Conservation (phyloP, 805 yeast genomes). For the Saccharomycopsis sp. region DNA sequence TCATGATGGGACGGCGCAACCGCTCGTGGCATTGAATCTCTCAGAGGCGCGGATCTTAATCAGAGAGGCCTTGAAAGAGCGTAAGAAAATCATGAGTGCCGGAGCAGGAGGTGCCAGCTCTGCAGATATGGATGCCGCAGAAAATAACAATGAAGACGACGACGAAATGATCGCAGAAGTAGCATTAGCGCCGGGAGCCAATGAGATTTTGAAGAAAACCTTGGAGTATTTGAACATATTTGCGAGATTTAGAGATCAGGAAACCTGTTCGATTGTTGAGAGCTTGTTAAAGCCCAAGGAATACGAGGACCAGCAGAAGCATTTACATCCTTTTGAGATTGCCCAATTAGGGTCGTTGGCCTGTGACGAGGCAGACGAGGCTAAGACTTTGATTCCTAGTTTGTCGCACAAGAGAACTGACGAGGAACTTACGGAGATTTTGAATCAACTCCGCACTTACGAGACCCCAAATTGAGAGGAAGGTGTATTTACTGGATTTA, state of each 20-base stretch:
- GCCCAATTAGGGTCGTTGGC: conserved; percentile 85
- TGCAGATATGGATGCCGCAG: conserved; percentile 28
- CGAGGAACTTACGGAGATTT: conserved; percentile 76
- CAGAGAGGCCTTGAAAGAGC: conserved; percentile 80
- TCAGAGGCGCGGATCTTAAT: conserved; percentile 87
- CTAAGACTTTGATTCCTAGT: conserved; percentile 89
- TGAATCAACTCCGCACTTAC: conserved; percentile 76
- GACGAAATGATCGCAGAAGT: conserved; percentile 33
- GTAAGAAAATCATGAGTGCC: conserved; percentile 45
- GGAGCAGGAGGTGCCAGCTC: conserved; percentile 32
- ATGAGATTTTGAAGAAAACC: conserved; percentile 86
- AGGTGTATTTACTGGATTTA: neutral
- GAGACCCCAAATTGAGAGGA: conserved; percentile 38
- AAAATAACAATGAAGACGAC: conserved; percentile 27
- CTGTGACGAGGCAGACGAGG: conserved; percentile 96
- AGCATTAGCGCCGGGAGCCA: conserved; percentile 65
- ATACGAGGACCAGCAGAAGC: conserved; percentile 38
- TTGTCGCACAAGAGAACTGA: conserved; percentile 74
- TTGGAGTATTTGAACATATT: conserved; percentile 79
- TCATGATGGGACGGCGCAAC: conserved; percentile 72
- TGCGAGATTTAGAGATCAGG: conserved; percentile 86
- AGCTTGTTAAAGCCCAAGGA: conserved; percentile 71
- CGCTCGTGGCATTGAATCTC: conserved; percentile 76
- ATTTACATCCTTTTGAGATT: conserved; percentile 87
- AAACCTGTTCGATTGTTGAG: conserved; percentile 91